These are phyloP conservation scores for Proliferodiscus dingleyae DNA, from an alignment of 2,329 filamentous ascomycete genomes.

Conservation along the genomic window DNA sequence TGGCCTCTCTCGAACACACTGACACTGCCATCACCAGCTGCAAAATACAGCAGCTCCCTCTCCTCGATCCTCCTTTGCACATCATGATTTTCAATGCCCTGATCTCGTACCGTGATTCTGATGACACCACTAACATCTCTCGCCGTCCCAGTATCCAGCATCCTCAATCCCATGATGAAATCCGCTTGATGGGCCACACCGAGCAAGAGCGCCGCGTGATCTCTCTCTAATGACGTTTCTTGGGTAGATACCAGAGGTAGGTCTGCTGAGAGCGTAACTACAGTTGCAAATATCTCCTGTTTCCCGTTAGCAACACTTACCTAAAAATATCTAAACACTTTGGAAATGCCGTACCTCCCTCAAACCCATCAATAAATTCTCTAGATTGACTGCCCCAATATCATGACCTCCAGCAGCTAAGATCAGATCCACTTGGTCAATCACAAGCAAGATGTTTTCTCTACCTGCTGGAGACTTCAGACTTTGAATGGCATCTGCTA, in stretches of 20 bases:
- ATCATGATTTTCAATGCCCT: conserved; percentile 26
- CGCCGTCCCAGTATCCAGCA: conserved; percentile 82
- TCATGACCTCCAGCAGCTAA: conserved; percentile 52
- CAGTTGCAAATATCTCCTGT: conserved; percentile 58
- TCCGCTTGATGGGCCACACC: conserved; percentile 70
- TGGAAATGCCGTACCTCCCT: conserved; percentile 64
- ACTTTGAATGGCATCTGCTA: conserved; percentile 17
- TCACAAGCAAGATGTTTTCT: conserved; percentile 50
- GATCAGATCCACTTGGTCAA: conserved; percentile 63
- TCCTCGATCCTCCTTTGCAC: conserved; percentile 42
- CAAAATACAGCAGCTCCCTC: conserved; percentile 75
- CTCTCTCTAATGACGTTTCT: conserved; percentile 61
- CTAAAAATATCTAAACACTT: no score
- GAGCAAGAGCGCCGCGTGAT: conserved; percentile 67
- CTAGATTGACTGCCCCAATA: conserved; percentile 42
- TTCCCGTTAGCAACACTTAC: conserved; percentile 6
- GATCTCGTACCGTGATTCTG: conserved; percentile 60
- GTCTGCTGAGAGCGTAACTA: conserved; percentile 69
- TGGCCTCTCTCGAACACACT: conserved; percentile 81
- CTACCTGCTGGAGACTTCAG: conserved; percentile 13
- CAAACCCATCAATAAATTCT: conserved; percentile 52
- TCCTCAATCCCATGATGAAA: conserved; percentile 65
- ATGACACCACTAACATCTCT: conserved; percentile 87
- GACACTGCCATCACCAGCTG: conserved; percentile 72
- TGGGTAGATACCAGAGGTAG: conserved; percentile 60